phyloP scores from a whole-genome alignment of 2,329 filamentous ascomycete species.

The Ophiostoma triangulosporum region DNA sequence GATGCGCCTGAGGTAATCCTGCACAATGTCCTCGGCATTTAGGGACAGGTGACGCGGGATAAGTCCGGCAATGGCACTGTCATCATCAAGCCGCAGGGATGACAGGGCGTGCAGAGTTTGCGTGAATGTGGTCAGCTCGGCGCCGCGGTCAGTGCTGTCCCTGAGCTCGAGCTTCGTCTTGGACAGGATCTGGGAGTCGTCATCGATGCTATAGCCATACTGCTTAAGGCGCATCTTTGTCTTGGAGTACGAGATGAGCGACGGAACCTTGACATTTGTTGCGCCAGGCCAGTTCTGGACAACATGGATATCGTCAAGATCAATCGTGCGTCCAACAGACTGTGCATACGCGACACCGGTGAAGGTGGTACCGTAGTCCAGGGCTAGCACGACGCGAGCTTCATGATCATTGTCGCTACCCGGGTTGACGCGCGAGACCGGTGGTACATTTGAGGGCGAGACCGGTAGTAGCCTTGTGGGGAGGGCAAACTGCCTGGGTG shows the following conservation, averaged over 20 bases:
- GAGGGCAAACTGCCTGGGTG: too few relatives aligned
- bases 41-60: constrained; percentile 10
- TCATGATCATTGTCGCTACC: neutral
- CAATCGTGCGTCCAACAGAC: constrained; percentile 2
- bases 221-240: constrained; percentile 4
- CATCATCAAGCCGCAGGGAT: constrained; percentile 4
- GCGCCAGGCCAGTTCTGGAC: constrained; percentile 10
- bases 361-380: constrained; percentile 15
- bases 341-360: constrained; percentile 11
- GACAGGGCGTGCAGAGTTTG: constrained; percentile 9
- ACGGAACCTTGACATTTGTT: constrained; percentile 12
- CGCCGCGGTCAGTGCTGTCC: neutral
- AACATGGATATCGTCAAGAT: constrained; percentile 10
- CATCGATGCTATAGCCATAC: constrained; percentile 12
- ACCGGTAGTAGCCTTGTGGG: too few relatives aligned
- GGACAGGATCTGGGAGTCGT: constrained; percentile 7
- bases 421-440: neutral
- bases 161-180: constrained; percentile 15
- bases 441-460: too few relatives aligned
- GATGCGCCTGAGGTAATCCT: constrained; percentile 12
- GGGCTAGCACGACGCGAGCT: constrained; percentile 9
- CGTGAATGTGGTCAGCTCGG: constrained; percentile 8
- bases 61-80: neutral
- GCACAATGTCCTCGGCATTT: constrained; percentile 11
- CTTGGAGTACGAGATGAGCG: constrained; percentile 12